These are phyloP conservation scores for Sporodiniella umbellata DNA, from an alignment of 371 early-diverging fungal genomes.

Conservation along the genomic window DNA sequence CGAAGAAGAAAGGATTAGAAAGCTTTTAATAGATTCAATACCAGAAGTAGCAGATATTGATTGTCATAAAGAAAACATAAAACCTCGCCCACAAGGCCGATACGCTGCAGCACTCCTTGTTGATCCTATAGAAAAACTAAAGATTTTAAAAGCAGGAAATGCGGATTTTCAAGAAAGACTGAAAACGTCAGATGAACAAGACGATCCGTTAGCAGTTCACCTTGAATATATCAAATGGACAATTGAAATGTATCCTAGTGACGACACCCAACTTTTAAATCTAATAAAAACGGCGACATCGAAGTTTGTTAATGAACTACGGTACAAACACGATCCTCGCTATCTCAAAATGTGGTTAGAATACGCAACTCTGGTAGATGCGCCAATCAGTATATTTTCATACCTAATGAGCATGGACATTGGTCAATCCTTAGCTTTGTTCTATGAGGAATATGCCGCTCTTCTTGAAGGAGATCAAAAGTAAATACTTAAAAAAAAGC, in stretches of 20 bases:
- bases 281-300: constrained; percentile 61
- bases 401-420: constrained; percentile 69
- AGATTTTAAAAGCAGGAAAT: constrained; percentile 31
- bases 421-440: constrained; percentile 61
- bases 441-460: constrained; percentile 78
- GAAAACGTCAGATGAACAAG: constrained; percentile 42
- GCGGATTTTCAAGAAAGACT: constrained; percentile 47
- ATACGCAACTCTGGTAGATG: constrained; percentile 54
- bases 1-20: constrained; percentile 5
- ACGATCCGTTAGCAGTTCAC: constrained; percentile 80
- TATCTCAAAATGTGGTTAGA: constrained; percentile 74
- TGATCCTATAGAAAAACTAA: constrained; percentile 25
- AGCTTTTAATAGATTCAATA: constrained; percentile 17
- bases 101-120: constrained; percentile 51
- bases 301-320: constrained; percentile 54
- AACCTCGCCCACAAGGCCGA: constrained; percentile 66
- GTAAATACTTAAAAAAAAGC: constrained; percentile 20
- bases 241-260: constrained; percentile 61
- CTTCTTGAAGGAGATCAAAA: constrained; percentile 51
- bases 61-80: constrained; percentile 81
- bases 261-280: constrained; percentile 48
- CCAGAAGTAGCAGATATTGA: constrained; percentile 51
- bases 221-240: constrained; percentile 74
- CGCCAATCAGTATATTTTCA: constrained; percentile 65
- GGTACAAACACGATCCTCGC: constrained; percentile 76